A percentile compares a stretch with the other conserved stretches of the same genome.
These are phyloP conservation scores for Xerocomus brunneocitrinus DNA, from an alignment of 768 basidiomycete genomes.

Conservation along the genomic window DNA sequence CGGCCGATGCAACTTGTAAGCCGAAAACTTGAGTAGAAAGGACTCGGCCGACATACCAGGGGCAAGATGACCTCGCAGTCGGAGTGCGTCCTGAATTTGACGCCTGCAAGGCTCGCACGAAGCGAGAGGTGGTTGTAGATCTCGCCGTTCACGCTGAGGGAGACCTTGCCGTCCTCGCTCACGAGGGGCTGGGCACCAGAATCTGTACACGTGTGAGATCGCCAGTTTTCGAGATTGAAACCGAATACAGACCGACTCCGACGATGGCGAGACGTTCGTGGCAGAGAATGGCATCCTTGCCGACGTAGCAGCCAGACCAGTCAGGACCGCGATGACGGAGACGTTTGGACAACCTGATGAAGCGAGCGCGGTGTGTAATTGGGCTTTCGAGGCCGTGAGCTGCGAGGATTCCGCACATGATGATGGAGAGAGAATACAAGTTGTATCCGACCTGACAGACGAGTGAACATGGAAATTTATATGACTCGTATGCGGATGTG, in stretches of 20 bases:
- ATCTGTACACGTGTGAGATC: slow-evolving; percentile 45
- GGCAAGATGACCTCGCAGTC: slow-evolving; percentile 98
- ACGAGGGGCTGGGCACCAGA: slow-evolving; percentile 93
- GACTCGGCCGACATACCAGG: slow-evolving; percentile 49
- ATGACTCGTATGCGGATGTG: background rate
- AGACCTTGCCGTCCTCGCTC: slow-evolving; percentile 77
- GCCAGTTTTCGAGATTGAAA: background rate
- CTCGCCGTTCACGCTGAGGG: slow-evolving; percentile 95
- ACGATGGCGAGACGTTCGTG: slow-evolving; percentile 98
- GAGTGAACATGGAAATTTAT: background rate
- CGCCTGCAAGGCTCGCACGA: slow-evolving; percentile 58
- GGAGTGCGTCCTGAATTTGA: slow-evolving; percentile 93
- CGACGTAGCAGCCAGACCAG: slow-evolving; percentile 95
- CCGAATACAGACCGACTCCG: slow-evolving; percentile 73
- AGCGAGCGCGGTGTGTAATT: slow-evolving; percentile 59
- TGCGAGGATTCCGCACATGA: slow-evolving; percentile 92
- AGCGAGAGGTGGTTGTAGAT: slow-evolving; percentile 96
- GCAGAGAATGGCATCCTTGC: slow-evolving; percentile 74
- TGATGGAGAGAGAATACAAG: background rate
- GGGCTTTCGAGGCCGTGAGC: slow-evolving; percentile 78
- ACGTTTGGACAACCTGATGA: slow-evolving; percentile 83
- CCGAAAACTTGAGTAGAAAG: background rate
- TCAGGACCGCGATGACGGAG: slow-evolving; percentile 95
- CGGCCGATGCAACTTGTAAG: background rate
- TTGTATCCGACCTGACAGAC: background rate